Evolutionary conservation across 164 flowering plant species (phyloP), one percentile per base, ranked within the genome.

Genomic region (Dillenia suffruticosa): DNA sequence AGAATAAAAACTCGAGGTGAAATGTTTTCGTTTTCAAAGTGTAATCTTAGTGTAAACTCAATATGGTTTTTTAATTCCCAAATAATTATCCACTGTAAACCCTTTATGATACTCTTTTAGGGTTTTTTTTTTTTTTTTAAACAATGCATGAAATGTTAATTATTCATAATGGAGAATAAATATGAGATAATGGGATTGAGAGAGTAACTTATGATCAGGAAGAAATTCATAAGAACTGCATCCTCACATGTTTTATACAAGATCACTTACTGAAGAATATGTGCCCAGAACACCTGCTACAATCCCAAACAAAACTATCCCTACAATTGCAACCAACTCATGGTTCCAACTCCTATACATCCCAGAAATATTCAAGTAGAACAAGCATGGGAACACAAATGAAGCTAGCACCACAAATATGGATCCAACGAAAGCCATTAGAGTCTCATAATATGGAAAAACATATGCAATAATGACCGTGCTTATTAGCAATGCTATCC

Each of bases 321-420:
- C 59, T 14, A 40, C 3, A 19, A 46, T 54, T 19, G 49, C 53
- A 12, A 51, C n/a, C 50, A 44, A 9, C 53, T 67, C 64, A 32
- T n/a, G 61, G 55, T 26, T 67, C 61, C 60, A 56, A 4, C 22
- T 26, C 59, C 59, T 8, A 11, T 56, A 17, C 11, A 26, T 26
- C 13, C 24, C 43, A 9, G 24, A 54, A n/a, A 67, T 55, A 59
- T 55, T 67, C 60, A 67, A 54, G 70, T 67, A 67, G 60, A 64
- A 67, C 49, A 67, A 32, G 11, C 70, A 67, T 5, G 70, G 70
- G 19, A 67, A 51, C 22, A 59, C 9, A 16, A 66, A 66, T 45
- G 69, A 66, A 51, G 62, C 63, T n/a, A 66, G 51, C 10, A 66
- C 69, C 9, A 66, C 69, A 17, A 66, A 66, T 44, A 66, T 53